Evolutionary conservation across 306 rosid species (phyloP).

Genomic region (Medicago lupulina): DNA sequence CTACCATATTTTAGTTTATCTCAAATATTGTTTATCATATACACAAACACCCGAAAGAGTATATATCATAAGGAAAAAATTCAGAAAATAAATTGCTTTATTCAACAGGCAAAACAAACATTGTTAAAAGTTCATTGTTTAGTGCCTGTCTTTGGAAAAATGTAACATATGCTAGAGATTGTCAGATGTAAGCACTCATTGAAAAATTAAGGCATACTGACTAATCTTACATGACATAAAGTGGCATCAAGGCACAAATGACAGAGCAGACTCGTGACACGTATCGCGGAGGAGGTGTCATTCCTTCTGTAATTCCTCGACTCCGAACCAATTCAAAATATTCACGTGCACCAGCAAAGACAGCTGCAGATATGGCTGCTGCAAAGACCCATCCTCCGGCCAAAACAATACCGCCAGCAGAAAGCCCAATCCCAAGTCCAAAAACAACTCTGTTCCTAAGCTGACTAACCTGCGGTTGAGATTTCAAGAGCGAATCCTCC

Average conservation of each 20-base stretch:
- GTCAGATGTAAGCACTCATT: neutral
- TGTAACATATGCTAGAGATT: conserved; percentile 16
- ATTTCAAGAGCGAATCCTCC: conserved; percentile 54
- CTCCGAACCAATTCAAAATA: conserved; percentile 90
- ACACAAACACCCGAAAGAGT: neutral
- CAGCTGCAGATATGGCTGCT: conserved; percentile 65
- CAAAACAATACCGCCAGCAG: conserved; percentile 74
- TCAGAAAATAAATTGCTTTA: conserved; percentile 17
- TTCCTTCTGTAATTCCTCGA: conserved; percentile 85
- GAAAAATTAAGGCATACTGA: conserved; percentile 38
- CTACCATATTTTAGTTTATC: neutral
- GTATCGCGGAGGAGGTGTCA: conserved; percentile 95
- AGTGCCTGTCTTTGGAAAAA: too few relatives aligned
- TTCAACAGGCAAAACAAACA: conserved; percentile 23
- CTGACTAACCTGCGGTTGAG: conserved; percentile 64
- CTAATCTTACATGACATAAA: conserved; percentile 76
- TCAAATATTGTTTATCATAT: neutral
- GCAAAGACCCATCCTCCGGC: conserved; percentile 95
- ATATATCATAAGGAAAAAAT: neutral
- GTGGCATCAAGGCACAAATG: conserved; percentile 86
- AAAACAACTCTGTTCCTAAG: conserved; percentile 72
- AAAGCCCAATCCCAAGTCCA: conserved; percentile 88
- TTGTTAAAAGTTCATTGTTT: conserved; percentile 12
- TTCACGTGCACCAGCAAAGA: conserved; percentile 82
- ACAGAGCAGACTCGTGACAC: conserved; percentile 88